Base-by-base conservation (phyloP, 257 asterid species). In the Solanum clarkiae region DNA sequence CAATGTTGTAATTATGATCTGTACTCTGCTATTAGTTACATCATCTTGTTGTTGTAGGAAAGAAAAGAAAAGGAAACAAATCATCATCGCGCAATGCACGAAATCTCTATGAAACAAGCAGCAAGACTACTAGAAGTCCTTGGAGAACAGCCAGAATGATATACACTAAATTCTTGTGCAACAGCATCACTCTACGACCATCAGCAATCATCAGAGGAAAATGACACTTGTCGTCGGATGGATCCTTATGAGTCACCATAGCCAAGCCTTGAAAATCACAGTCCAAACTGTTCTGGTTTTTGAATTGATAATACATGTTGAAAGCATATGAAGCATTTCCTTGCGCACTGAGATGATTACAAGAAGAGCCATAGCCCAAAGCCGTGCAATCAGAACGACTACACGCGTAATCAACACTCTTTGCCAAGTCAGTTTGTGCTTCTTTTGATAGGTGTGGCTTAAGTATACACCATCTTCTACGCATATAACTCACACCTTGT, bases 291-390 rank as follows among this genome's bases (percentile, higher is more conserved):
- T 96, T 91, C 92, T 96, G 99, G 42, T 87, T 84, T 88, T 92
- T 95, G 80, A 93, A 59, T 82, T 96, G 98, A 86, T 92, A 96
- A 86, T 96, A 96, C 99, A 95, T 96, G 47, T 96, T 96, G 84
- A 96, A 96, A 1, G 99, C 98, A 79, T 95, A 96, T 1, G 99
- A 96, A 20, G 98, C 98, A 84, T 96, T 96, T 85, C 95, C 98
- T 49, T 84, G 63, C 14, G 71, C 72, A 42, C 89, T 91, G 54
- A 96, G 66, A 84, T 94, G 95, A 59, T 93, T 95, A 59, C 99
- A 95, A 8, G 98, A 95, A 20, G 98, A 96, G 0, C 99, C 99
- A 49, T 92, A 96, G 20, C 97, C 97, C 72, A 96, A 74, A 12
- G 98, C 91, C 8, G 99, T 95, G 85, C 99, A 96, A 86, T 96